Percentiles rank a stretch among this genome's conserved stretches.
Conservation (phyloP, 129 eudicot genomes). For the Artemisia argyi region DNA sequence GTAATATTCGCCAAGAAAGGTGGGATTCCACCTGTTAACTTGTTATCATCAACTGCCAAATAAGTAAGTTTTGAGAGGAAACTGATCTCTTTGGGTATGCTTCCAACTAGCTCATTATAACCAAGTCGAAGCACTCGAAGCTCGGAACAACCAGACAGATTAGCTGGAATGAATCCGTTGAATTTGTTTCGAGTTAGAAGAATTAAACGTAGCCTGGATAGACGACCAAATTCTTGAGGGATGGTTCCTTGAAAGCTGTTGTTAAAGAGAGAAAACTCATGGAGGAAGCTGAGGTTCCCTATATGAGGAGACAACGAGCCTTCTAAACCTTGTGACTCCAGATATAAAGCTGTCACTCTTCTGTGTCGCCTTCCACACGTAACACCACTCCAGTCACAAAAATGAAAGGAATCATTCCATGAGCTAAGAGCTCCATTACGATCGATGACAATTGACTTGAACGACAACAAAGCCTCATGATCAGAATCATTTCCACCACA, state of each 20-base stretch:
- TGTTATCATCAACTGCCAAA: not conserved
- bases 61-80: too few relatives aligned
- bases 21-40: not conserved
- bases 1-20: constrained; percentile 15
- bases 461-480: not conserved
- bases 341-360: not conserved
- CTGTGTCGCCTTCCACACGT: not conserved
- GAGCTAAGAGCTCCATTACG: not conserved
- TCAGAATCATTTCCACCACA: not conserved
- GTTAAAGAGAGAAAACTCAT: not conserved
- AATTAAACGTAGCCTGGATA: constrained; percentile 12
- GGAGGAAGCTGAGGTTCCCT: constrained; percentile 19
- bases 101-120: constrained; percentile 3
- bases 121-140: not conserved
- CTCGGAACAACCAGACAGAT: not conserved
- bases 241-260: constrained; percentile 10
- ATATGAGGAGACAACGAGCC: constrained; percentile 15
- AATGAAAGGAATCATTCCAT: constrained; percentile 3
- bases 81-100: constrained; percentile 2
- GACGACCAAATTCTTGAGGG: constrained; percentile 11
- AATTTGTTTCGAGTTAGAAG: not conserved
- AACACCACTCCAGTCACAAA: constrained; percentile 1
- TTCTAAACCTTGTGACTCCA: not conserved
- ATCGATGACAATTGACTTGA: not conserved
- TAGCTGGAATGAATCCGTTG: not conserved